A percentile compares a stretch with the other conserved stretches of the same genome.
Conservation (phyloP, 169 alveolate species). For the Eimeria maxima region DNA sequence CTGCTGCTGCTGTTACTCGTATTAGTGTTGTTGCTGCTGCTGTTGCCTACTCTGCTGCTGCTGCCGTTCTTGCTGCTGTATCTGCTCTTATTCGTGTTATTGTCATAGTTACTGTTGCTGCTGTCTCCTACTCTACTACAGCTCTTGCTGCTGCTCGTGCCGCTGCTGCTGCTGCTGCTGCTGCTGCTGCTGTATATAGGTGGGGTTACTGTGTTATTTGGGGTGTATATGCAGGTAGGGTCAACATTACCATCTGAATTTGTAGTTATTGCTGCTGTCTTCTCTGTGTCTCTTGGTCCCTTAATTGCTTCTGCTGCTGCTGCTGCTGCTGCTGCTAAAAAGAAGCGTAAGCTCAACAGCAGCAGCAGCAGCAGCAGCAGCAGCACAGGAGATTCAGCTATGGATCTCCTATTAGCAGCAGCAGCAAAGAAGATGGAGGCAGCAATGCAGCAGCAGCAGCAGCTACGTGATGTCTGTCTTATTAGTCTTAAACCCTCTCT, state of each 20-base stretch:
- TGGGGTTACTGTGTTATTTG: background rate
- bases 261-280: background rate
- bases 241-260: background rate
- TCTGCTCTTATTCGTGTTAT: too few species aligned
- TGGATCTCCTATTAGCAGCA: background rate
- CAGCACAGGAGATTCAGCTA: background rate
- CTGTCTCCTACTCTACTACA: too few species aligned
- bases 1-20: slow-evolving; percentile 24
- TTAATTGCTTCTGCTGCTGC: background rate
- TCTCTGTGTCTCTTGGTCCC: background rate
- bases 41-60: too few species aligned
- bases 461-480: slow-evolving; percentile 7
- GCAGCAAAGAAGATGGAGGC: background rate
- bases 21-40: slow-evolving; percentile 3
- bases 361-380: slow-evolving; percentile 44
- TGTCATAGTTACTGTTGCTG: too few species aligned
- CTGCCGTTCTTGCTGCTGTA: too few species aligned
- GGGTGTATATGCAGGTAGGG: slow-evolving; percentile 32
- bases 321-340: background rate
- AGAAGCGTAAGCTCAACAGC: background rate
- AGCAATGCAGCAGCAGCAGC: slow-evolving; percentile 14
- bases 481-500: slow-evolving; percentile 11
- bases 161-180: too few species aligned
- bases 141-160: too few species aligned
- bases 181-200: background rate